A percentile compares a stretch with the other conserved stretches of the same genome.
These are phyloP conservation scores for Dothistroma pini DNA, from an alignment of 2,329 filamentous ascomycete species.

Conservation along the genomic window DNA sequence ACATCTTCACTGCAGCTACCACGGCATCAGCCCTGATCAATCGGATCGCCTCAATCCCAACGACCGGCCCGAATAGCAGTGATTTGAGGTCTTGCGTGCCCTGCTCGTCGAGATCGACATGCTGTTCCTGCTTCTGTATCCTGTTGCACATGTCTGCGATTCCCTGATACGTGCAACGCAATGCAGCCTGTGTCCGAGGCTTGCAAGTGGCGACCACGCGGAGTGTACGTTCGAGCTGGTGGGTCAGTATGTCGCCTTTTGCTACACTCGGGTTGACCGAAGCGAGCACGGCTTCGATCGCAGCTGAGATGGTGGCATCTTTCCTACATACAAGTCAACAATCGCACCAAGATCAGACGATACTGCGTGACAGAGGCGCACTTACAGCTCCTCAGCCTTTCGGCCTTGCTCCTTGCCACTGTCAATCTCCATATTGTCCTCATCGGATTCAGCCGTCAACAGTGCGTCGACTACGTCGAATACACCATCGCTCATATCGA, in stretches of 20 bases:
- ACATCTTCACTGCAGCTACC: constrained; percentile 20
- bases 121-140: constrained; percentile 9
- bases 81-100: constrained; percentile 18
- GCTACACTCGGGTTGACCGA: constrained; percentile 29
- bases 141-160: constrained; percentile 17
- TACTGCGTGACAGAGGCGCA: constrained; percentile 5
- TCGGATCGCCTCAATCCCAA: constrained; percentile 30
- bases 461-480: constrained; percentile 60
- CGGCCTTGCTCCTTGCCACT: constrained; percentile 34
- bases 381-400: constrained; percentile 29
- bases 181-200: constrained; percentile 13
- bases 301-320: constrained; percentile 27
- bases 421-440: constrained; percentile 68
- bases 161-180: constrained; percentile 27
- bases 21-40: constrained; percentile 30
- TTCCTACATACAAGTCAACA: constrained; percentile 17
- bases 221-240: constrained; percentile 17
- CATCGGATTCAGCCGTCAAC: constrained; percentile 48
- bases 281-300: constrained; percentile 31
- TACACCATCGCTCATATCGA: constrained; percentile 67
- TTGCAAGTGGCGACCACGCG: constrained; percentile 20
- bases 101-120: constrained; percentile 4
- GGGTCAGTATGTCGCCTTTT: constrained; percentile 16
- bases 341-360: constrained; percentile 2
- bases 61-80: constrained; percentile 27